These are phyloP conservation scores for Pelargonium nanum DNA, from an alignment of 345 rosid species.

Conservation along the genomic window DNA sequence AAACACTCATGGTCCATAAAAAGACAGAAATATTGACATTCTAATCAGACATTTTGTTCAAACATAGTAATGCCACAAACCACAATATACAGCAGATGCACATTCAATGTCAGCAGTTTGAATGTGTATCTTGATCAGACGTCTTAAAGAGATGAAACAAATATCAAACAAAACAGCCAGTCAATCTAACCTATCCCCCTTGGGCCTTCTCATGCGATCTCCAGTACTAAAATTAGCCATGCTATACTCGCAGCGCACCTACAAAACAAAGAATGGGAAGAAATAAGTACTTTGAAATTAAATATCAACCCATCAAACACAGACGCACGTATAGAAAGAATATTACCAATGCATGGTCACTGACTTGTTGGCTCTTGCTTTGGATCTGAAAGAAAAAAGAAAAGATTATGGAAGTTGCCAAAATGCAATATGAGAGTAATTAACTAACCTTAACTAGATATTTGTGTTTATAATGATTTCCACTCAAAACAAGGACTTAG, in stretches of 20 bases:
- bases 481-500: neutral
- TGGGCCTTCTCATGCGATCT: slow-evolving; percentile 79
- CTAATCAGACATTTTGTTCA: too few species aligned
- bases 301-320: neutral
- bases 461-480: neutral
- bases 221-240: slow-evolving; percentile 97
- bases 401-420: neutral
- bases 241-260: slow-evolving; percentile 88
- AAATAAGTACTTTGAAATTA: neutral
- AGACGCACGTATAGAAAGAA: neutral
- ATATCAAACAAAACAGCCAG: neutral
- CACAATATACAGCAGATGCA: too few species aligned
- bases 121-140: neutral
- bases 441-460: neutral
- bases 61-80: too few species aligned
- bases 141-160: too few species aligned
- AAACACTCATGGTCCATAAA: neutral
- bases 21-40: neutral
- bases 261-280: neutral
- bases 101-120: neutral
- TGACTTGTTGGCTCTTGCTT: slow-evolving; percentile 61
- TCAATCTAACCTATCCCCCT: slow-evolving; percentile 55
- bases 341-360: slow-evolving; percentile 62
- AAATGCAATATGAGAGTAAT: neutral
- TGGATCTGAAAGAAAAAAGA: slow-evolving; percentile 41